phyloP scores from a whole-genome alignment of 108 stramenopile genomes.

The Cylindrotheca closterium region DNA sequence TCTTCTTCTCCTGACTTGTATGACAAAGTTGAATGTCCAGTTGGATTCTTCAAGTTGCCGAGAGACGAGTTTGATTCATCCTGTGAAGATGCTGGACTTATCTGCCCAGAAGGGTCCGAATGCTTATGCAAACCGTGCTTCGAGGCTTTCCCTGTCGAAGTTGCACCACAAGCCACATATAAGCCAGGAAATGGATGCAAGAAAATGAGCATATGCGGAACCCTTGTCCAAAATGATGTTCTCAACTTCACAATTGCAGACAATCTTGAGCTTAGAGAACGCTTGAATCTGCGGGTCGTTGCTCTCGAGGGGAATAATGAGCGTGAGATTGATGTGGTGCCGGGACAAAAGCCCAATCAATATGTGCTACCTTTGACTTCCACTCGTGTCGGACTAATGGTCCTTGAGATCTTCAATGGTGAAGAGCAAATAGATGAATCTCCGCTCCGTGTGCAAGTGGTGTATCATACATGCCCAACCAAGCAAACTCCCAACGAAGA shows the following conservation, averaged over 20 bases:
- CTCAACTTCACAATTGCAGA: conserved; percentile 11
- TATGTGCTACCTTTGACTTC: neutral
- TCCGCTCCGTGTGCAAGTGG: conserved; percentile 11
- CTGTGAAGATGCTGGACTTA: conserved; percentile 15
- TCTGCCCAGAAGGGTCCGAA: conserved; percentile 19
- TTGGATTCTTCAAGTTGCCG: conserved; percentile 2
- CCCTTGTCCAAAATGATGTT: conserved; percentile 9
- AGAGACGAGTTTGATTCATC: neutral
- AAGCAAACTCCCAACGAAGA: neutral
- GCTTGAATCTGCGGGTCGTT: neutral
- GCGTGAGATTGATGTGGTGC: neutral
- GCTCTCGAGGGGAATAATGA: neutral
- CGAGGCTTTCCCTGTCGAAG: conserved; percentile 3
- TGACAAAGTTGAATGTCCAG: conserved; percentile 34
- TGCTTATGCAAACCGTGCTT: conserved; percentile 28
- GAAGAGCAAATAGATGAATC: neutral
- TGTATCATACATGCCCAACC: conserved; percentile 7
- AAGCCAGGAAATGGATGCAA: neutral
- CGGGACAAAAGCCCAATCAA: neutral
- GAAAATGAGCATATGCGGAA: neutral
- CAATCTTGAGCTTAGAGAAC: conserved; percentile 12
- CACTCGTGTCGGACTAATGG: neutral
- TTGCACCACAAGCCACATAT: neutral
- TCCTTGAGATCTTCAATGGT: neutral
- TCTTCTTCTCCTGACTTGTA: conserved; percentile 19